phyloP scores from a whole-genome alignment of 2,329 filamentous ascomycete species.

The Mycocentrospora acerina region DNA sequence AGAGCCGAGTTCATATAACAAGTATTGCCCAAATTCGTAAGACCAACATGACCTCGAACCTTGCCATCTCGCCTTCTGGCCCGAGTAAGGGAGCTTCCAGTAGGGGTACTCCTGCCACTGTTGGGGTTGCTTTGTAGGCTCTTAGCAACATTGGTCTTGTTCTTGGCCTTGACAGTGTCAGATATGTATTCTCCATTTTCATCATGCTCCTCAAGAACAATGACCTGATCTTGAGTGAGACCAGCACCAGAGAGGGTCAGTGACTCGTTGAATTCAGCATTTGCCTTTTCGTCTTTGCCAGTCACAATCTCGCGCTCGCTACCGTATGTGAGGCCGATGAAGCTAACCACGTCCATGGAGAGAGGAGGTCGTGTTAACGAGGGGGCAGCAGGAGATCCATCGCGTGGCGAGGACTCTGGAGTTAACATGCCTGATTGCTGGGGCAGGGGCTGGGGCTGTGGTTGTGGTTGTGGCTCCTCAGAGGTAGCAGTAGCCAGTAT shows the following conservation, averaged over 20 bases:
- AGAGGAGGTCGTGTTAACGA: conserved; percentile 48
- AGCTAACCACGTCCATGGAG: conserved; percentile 63
- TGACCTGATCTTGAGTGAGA: conserved; percentile 69
- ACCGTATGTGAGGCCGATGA: conserved; percentile 63
- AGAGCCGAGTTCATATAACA: conserved; percentile 99
- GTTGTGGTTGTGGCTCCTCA: conserved; percentile 24
- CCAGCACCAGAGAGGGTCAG: conserved; percentile 66
- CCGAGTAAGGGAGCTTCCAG: conserved; percentile 64
- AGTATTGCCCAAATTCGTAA: conserved; percentile 91
- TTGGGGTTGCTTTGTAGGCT: conserved; percentile 43
- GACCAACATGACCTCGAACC: conserved; percentile 73
- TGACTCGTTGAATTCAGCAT: conserved; percentile 76
- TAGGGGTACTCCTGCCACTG: conserved; percentile 70
- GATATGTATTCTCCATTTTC: conserved; percentile 57
- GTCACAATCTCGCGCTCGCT: conserved; percentile 66
- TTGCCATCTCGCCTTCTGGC: conserved; percentile 70
- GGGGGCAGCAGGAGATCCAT: conserved; percentile 41
- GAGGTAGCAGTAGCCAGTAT: conserved; percentile 54
- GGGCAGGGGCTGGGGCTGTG: conserved; percentile 17
- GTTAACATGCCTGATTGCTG: conserved; percentile 45
- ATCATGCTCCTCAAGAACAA: conserved; percentile 81
- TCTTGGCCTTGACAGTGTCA: conserved; percentile 47
- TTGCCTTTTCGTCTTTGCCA: conserved; percentile 68
- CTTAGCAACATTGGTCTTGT: conserved; percentile 47
- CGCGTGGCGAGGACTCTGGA: conserved; percentile 49